Percentiles rank a stretch among this genome's conserved stretches.
These are phyloP conservation scores for Aspergillus nanangensis DNA, from an alignment of 495 filamentous ascomycete species.

Conservation along the genomic window DNA sequence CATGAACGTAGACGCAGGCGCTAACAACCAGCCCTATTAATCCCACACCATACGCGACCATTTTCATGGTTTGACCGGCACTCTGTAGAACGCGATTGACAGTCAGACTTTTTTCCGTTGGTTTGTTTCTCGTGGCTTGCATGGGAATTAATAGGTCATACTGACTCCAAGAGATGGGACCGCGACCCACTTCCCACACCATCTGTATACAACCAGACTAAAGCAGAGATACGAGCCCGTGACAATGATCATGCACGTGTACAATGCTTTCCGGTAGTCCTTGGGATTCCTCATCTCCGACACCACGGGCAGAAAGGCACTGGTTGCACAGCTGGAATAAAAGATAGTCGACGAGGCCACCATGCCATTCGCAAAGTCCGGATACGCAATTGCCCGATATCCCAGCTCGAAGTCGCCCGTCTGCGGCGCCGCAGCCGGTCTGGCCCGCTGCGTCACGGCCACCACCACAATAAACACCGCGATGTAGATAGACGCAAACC, in stretches of 20 bases:
- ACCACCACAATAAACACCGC: slow-evolving; percentile 46
- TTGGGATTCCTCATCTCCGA: slow-evolving; percentile 65
- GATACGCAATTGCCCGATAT: slow-evolving; percentile 25
- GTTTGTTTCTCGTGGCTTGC: too few relatives aligned
- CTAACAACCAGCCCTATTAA: slow-evolving; percentile 53
- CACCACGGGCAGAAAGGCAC: slow-evolving; percentile 68
- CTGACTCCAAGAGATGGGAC: slow-evolving; percentile 70
- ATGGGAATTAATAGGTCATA: too few relatives aligned
- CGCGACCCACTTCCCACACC: slow-evolving; percentile 57
- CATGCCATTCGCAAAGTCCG: slow-evolving; percentile 29
- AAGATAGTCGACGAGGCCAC: slow-evolving; percentile 33
- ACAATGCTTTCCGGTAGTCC: slow-evolving; percentile 59
- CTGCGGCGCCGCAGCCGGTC: slow-evolving; percentile 31
- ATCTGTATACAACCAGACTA: slow-evolving; percentile 58
- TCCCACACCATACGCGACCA: slow-evolving; percentile 67
- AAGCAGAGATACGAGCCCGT: slow-evolving; percentile 54
- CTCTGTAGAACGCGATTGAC: slow-evolving; percentile 46
- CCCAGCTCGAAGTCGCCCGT: slow-evolving; percentile 40
- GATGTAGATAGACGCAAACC: slow-evolving; percentile 36
- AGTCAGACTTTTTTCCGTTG: too few relatives aligned
- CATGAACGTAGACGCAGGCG: slow-evolving; percentile 61
- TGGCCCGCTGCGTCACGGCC: slow-evolving; percentile 32
- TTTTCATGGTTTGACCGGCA: slow-evolving; percentile 55
- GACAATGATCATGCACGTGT: slow-evolving; percentile 54
- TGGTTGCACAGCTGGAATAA: slow-evolving; percentile 47